Conservation (phyloP, 2,329 filamentous ascomycete genomes). For the Venturia nashicola region DNA sequence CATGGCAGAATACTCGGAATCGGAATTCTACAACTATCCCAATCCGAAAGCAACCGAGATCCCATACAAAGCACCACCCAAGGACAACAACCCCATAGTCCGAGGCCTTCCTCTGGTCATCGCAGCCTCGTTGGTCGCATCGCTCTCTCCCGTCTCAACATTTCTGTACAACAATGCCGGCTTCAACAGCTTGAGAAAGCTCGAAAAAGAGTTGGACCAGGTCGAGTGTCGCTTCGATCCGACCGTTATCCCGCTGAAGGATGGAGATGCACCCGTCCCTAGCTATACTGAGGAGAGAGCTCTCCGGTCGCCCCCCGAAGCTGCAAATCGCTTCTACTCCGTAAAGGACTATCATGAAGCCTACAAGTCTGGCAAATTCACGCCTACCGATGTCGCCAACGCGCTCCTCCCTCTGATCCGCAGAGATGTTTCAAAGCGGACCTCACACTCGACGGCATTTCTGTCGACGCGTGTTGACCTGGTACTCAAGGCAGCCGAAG, state of each 20-base stretch:
- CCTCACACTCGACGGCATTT: conserved; percentile 61
- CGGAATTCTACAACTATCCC: conserved; percentile 22
- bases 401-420: conserved; percentile 59
- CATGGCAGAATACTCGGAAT: conserved; percentile 4
- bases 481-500: conserved; percentile 55
- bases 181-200: conserved; percentile 45
- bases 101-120: conserved; percentile 52
- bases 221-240: conserved; percentile 44
- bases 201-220: conserved; percentile 38
- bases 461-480: conserved; percentile 52
- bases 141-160: conserved; percentile 48
- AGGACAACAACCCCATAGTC: conserved; percentile 54
- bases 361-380: conserved; percentile 57
- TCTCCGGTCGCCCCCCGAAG: not conserved
- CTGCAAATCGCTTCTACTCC: conserved; percentile 39
- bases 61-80: conserved; percentile 22
- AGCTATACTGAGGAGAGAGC: conserved; percentile 10
- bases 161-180: conserved; percentile 62
- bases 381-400: conserved; percentile 60
- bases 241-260: conserved; percentile 38
- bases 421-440: conserved; percentile 36
- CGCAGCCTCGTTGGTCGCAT: conserved; percentile 49
- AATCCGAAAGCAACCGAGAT: conserved; percentile 19
- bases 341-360: conserved; percentile 65
- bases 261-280: conserved; percentile 13